Evolutionary conservation across 768 basidiomycete genomes (phyloP), one percentile per base, ranked within the genome.

Genomic region (Kwoniella heveanensis): DNA sequence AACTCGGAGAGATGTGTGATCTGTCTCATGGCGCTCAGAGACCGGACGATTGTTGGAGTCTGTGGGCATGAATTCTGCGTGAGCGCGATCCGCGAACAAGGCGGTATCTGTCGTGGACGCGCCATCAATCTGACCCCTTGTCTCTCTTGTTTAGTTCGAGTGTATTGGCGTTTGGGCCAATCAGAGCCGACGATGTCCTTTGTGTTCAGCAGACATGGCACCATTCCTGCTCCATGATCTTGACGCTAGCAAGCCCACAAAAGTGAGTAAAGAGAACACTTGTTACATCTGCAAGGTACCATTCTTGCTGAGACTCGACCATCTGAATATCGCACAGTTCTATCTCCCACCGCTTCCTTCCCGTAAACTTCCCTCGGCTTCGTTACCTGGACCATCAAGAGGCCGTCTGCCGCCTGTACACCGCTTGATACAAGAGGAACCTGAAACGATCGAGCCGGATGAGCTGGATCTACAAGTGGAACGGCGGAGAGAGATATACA

Each of bases 51-150:
- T 39, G 83, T 95, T 25, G 90, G 92, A 1, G 84, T 83, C 8
- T 96, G 93, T 79, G 89, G 90, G 1, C 93, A 97, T 82, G 89
- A 90, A 73, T 94, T 94, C 74, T 97, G 93, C 73, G 78, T 79
- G 54, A 76, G 78, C 73, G 8, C 46, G 46, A 19, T 7, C 5
- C 7, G 46, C 6, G 46, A 22, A 19, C 26, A 39, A 30, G 27
- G 36, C 19, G 39, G 47, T 19, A n/a, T n/a, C n/a, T n/a, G n/a
- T n/a, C n/a, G n/a, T 12, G 50, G 13, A 52, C 17, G 50, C 2
- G 32, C 32, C 13, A 13, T 32, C 7, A 6, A 32, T 32, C 32
- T 54, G n/a, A 36, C 30, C 15, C 4, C 39, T 48, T 17, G 44
- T 27, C 7, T 19, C 49, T 6, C 3, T 17, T 44, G 3, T 29